These are phyloP conservation scores for Fusarium xylarioides DNA, from an alignment of 2,329 filamentous ascomycete genomes.

Conservation along the genomic window DNA sequence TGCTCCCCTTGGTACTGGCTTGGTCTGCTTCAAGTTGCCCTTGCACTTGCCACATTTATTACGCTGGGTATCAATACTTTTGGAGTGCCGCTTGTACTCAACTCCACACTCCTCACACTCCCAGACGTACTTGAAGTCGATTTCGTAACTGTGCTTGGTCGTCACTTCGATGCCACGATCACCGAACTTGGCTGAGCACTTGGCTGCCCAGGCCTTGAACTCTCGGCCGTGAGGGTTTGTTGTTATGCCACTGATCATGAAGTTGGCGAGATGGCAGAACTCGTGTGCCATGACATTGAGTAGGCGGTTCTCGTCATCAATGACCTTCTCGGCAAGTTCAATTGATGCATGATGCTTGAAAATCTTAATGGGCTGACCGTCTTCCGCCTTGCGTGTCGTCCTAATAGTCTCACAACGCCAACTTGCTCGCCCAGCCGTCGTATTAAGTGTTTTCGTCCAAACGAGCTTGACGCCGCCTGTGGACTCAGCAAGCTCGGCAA, in stretches of 20 bases:
- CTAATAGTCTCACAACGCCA: conserved; percentile 71
- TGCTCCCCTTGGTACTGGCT: conserved; percentile 68
- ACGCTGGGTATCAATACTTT: conserved; percentile 77
- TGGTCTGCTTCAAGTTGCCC: conserved; percentile 75
- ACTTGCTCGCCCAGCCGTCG: conserved; percentile 79
- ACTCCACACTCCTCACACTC: conserved; percentile 73
- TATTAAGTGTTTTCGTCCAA: conserved; percentile 83
- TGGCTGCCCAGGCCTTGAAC: conserved; percentile 79
- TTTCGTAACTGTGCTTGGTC: conserved; percentile 88
- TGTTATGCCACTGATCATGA: conserved; percentile 81
- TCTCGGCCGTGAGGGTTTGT: conserved; percentile 83
- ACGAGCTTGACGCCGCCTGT: conserved; percentile 77
- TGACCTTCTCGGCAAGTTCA: conserved; percentile 88
- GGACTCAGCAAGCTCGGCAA: conserved; percentile 64
- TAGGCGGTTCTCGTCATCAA: conserved; percentile 78
- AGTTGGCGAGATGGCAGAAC: conserved; percentile 93
- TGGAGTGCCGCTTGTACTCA: conserved; percentile 85
- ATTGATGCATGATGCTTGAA: conserved; percentile 76
- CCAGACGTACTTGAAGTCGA: conserved; percentile 95
- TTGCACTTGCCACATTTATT: conserved; percentile 84
- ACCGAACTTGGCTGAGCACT: conserved; percentile 65
- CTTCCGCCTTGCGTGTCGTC: conserved; percentile 42
- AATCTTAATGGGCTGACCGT: conserved; percentile 40
- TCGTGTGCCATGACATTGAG: conserved; percentile 96
- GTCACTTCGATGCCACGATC: conserved; percentile 78